These are phyloP conservation scores for Microbotryum violaceum DNA, from an alignment of 1,284 basidiomycete genomes.

Conservation along the genomic window DNA sequence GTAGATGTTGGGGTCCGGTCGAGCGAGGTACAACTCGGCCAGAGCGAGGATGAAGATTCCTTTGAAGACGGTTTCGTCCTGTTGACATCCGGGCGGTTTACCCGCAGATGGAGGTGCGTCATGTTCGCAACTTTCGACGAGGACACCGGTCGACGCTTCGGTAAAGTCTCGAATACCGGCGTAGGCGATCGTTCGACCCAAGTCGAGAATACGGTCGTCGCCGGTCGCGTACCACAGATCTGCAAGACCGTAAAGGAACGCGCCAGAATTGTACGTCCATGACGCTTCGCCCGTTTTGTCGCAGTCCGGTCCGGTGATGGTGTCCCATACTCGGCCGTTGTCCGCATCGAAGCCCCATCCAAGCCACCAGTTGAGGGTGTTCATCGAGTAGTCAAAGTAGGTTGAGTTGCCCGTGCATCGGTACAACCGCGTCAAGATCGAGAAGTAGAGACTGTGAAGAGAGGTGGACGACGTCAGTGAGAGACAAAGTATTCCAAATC, in stretches of 20 bases:
- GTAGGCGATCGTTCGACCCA: conserved; percentile 21
- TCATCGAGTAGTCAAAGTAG: conserved; percentile 17
- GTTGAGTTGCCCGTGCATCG: conserved; percentile 19
- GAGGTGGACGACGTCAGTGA: not conserved
- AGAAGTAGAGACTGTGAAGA: conserved; percentile 19
- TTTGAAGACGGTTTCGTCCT: conserved; percentile 26
- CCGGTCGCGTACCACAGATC: conserved; percentile 24
- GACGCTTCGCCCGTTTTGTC: conserved; percentile 2
- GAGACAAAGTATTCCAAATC: not conserved
- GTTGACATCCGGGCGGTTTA: conserved; percentile 19
- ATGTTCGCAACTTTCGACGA: conserved; percentile 22
- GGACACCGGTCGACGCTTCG: conserved; percentile 9
- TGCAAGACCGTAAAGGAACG: conserved; percentile 21
- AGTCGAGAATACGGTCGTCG: conserved; percentile 11
- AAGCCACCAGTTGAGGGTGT: conserved; percentile 31
- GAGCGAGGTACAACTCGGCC: conserved; percentile 19
- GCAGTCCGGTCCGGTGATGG: conserved; percentile 14
- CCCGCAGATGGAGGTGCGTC: conserved; percentile 9
- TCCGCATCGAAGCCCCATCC: conserved; percentile 16
- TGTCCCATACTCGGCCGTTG: conserved; percentile 20
- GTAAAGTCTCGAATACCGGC: conserved; percentile 22
- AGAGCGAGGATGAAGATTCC: conserved; percentile 24
- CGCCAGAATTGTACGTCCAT: conserved; percentile 28
- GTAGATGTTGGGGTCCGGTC: conserved; percentile 27
- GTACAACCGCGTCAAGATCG: conserved; percentile 20